phyloP scores from a whole-genome alignment of 78 protist genomes.

The Dictyostelium firmibasis region DNA sequence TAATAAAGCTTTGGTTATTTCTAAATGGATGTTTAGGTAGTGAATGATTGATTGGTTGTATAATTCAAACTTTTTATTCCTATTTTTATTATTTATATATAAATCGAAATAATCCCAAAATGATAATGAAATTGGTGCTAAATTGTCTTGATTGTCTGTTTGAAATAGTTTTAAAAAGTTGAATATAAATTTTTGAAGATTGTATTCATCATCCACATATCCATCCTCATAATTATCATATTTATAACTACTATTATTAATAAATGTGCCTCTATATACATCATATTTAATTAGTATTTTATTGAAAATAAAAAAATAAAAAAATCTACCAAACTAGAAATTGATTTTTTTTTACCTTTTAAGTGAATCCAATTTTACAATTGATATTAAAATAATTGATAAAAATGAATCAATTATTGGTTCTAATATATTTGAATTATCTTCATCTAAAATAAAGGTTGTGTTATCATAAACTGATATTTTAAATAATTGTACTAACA shows the following conservation, averaged over 20 bases:
- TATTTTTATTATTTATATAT: neutral
- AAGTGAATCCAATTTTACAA: neutral
- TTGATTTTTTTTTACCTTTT: neutral
- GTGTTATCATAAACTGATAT: neutral
- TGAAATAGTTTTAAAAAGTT: neutral
- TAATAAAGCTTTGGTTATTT: neutral
- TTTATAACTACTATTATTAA: neutral
- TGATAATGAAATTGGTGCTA: neutral
- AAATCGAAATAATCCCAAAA: neutral
- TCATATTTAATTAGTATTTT: neutral
- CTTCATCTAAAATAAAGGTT: neutral
- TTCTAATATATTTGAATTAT: neutral
- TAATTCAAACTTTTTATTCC: neutral
- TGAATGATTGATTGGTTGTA: neutral
- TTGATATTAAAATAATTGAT: neutral
- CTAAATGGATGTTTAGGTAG: neutral
- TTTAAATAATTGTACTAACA: neutral
- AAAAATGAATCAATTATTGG: neutral
- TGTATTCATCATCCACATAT: neutral
- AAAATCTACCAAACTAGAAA: neutral
- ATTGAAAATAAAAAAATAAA: neutral
- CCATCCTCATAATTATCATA: neutral
- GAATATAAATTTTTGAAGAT: neutral
- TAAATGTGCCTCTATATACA: neutral
- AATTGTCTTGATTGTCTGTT: neutral